phyloP scores from a whole-genome alignment of 495 filamentous ascomycete species.

The Aspergillus bertholletiae region DNA sequence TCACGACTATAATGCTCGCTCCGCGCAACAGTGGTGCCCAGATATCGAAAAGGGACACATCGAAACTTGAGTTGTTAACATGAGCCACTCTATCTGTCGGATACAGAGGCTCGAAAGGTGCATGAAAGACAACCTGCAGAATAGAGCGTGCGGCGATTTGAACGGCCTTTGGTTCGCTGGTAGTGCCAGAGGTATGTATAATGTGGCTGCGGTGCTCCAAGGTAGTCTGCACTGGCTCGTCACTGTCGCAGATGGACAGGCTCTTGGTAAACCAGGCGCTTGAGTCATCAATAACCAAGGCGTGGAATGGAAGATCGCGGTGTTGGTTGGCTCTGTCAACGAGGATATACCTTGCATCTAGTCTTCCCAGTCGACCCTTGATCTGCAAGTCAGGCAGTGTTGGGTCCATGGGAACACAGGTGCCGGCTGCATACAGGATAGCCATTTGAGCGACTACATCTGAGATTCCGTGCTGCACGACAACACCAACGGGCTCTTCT shows the following conservation, averaged over 20 bases:
- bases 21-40: slow-evolving; percentile 20
- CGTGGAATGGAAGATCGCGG: slow-evolving; percentile 2
- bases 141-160: slow-evolving; percentile 17
- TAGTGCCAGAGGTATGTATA: slow-evolving; percentile 24
- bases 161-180: slow-evolving; percentile 22
- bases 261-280: background rate
- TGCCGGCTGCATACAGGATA: slow-evolving; percentile 19
- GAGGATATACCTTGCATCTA: slow-evolving; percentile 5
- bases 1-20: slow-evolving; percentile 13
- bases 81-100: slow-evolving; percentile 15
- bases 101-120: slow-evolving; percentile 8
- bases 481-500: slow-evolving; percentile 14
- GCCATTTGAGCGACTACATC: slow-evolving; percentile 19
- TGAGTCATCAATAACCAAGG: background rate
- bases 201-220: slow-evolving; percentile 9
- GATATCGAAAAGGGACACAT: slow-evolving; percentile 25
- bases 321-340: slow-evolving; percentile 5
- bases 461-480: slow-evolving; percentile 16
- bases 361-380: slow-evolving; percentile 1
- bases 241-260: background rate
- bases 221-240: background rate
- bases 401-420: slow-evolving; percentile 20
- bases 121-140: slow-evolving; percentile 18
- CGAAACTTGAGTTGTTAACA: slow-evolving; percentile 23
- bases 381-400: slow-evolving; percentile 14